Evolutionary conservation across 176 grass and related monocot species (phyloP), one percentile per base, ranked within the genome.

Genomic region (Zea luxurians): DNA sequence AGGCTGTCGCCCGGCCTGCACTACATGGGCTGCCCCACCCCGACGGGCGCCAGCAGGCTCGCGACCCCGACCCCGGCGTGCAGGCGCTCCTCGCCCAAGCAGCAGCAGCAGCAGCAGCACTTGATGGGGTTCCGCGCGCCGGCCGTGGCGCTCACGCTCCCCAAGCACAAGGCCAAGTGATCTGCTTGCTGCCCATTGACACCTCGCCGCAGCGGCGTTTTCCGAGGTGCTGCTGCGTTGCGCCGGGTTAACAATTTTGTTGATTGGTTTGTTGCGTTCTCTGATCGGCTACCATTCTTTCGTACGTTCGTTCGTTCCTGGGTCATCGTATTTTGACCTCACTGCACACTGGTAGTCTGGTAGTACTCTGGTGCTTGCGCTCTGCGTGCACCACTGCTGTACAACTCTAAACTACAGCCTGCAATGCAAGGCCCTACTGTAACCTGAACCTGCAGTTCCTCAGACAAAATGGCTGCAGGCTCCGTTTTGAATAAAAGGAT

Each of bases 1-100:
- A 81, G 93, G 85, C 45, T 97, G 65, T 97, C 93, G 59, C 93
- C 93, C 1, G 78, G 77, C 50, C 84, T 97, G 13, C 75, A 83
- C 12, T 97, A 90, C 85, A 97, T 97, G 93, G 90, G 93, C 10
- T 83, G 70, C 17, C 87, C 84, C 2, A 84, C 92, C 2, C 92
- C 92, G 20, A 75, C 68, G 7, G 79, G 75, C 43, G 68, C 49
- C 79, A 76, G 20, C 80, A 77, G 37, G 83, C 68, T 74, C 38
- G 74, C 78, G 0, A 42, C 82, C 43, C 91, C 74, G 9, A 93
- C 78, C 79, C 85, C 78, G 2, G 76, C 61, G 0, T 1, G 79
- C 10, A 86, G 67, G 67, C 77, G 80, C 42, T 68, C 67, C 6
- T 84, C 81, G 6, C 78, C 87, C 4, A 74, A 27, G 73, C 71